Evolutionary conservation across 2,329 filamentous ascomycete species (phyloP).

Genomic region (Trichoderma koningii): DNA sequence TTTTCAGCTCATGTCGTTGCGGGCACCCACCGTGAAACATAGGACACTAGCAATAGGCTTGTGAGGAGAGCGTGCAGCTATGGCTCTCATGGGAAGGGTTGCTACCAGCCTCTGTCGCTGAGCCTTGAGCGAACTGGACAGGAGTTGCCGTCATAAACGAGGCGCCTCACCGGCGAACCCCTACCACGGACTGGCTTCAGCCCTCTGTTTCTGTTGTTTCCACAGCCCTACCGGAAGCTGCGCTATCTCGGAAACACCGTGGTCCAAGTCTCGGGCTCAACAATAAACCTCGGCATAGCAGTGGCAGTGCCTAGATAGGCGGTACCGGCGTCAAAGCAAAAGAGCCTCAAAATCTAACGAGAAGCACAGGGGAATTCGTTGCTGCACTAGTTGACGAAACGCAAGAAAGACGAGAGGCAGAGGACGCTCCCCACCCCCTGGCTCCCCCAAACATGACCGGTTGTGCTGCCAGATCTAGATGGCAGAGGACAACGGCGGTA

Average conservation of each 20-base stretch:
- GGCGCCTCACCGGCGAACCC: background rate
- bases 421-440: background rate
- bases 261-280: background rate
- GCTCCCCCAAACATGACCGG: background rate
- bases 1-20: conserved; percentile 12
- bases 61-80: conserved; percentile 16
- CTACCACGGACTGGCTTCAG: background rate
- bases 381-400: background rate
- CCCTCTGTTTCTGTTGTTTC: background rate
- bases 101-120: conserved; percentile 1
- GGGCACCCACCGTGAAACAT: background rate
- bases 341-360: background rate
- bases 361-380: background rate
- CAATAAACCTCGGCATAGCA: background rate
- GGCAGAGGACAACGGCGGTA: conserved; percentile 1
- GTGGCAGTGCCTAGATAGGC: no score
- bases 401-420: background rate
- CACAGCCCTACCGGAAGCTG: background rate
- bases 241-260: conserved; percentile 1
- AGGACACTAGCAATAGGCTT: conserved; percentile 7
- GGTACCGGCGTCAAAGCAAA: no score
- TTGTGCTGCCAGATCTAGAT: conserved; percentile 21
- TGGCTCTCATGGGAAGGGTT: background rate
- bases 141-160: background rate
- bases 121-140: background rate